Base-by-base conservation (phyloP, 768 basidiomycete genomes). In the Amanita jacksonii region DNA sequence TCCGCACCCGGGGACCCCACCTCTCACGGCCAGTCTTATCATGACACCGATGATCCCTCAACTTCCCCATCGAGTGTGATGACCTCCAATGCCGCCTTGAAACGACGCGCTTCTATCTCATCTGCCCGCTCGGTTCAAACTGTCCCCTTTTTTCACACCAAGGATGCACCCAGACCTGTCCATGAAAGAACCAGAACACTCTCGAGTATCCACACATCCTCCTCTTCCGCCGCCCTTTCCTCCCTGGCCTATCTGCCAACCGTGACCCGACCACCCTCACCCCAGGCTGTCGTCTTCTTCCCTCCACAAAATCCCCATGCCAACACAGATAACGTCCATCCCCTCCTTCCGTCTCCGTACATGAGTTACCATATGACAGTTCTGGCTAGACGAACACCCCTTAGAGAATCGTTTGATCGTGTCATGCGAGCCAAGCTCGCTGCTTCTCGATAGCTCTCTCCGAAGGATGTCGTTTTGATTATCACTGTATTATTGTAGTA, bases 311-410 rank as follows among this genome's bases (percentile, higher is more conserved):
- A 75, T 44, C 68, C 74, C 13, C 67, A 70, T 38, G 63, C 64
- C 18, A 67, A 76, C 43, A 61, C 76, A 15, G 81, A 85, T 55
- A 65, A 62, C 19, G 74, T 81, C 7, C 85, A 88, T 55, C 74
- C 82, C 0, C 66, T 86, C 13, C 68, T 87, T 18, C 85, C 85
- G 0, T 72, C 74, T 3, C 83, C 84, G 32, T 86, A 85, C 55
- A 58, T 84, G 49, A 73, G 66, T 51, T 75, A 79, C 46, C 85
- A 88, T 47, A 65, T 86, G 58, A 81, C 81, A 15, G 73, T 84
- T 37, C 64, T 85, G 24, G 65, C 72, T 13, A 70, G 78, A 58
- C 70, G 79, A 39, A 76, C 72, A 40, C 83, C 85, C 18, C 63
- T 87, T 45, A 68, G 73, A 52, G 85, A 85, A 57, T 76, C 80